Percentiles rank a stretch among this genome's conserved stretches.
phyloP scores from a whole-genome alignment of 352 stramenopile species.

The Phytopythium delawarense region DNA sequence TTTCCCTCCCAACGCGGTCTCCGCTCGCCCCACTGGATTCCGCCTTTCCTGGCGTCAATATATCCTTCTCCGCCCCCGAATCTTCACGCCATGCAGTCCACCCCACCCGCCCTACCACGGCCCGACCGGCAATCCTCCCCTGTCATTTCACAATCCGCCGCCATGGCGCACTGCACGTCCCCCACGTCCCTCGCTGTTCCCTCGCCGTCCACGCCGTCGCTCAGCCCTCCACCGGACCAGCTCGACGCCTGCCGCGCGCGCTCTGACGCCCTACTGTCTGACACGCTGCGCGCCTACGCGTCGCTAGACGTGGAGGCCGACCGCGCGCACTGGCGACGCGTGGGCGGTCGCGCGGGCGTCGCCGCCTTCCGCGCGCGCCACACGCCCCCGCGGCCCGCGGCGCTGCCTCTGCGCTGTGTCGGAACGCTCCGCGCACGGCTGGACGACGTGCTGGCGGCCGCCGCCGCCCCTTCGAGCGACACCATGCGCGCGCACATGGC shows the following conservation, averaged over 20 bases:
- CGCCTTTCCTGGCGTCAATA: too few relatives aligned
- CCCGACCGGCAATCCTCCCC: neutral
- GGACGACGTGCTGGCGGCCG: constrained; percentile 41
- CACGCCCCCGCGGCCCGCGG: neutral
- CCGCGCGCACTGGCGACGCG: constrained; percentile 27
- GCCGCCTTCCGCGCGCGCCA: constrained; percentile 29
- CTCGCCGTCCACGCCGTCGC: neutral
- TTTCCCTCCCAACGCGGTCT: too few relatives aligned
- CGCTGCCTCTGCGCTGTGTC: constrained; percentile 21
- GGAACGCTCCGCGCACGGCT: constrained; percentile 31
- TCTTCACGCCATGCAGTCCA: neutral
- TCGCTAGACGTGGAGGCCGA: constrained; percentile 20
- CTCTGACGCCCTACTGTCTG: constrained; percentile 24
- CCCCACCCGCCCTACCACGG: neutral
- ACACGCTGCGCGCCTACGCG: constrained; percentile 32
- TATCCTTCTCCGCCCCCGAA: too few relatives aligned
- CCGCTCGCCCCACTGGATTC: too few relatives aligned
- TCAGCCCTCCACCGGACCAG: constrained; percentile 17
- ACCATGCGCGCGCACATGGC: constrained; percentile 40
- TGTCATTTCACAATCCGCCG: neutral
- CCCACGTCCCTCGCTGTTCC: neutral
- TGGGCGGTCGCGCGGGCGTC: constrained; percentile 26
- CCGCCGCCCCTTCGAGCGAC: constrained; percentile 34
- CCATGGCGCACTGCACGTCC: neutral
- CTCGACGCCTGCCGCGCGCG: constrained; percentile 35